Base-by-base conservation (phyloP, 208 protist species). In the Acanthamoeba lenticulata region DNA sequence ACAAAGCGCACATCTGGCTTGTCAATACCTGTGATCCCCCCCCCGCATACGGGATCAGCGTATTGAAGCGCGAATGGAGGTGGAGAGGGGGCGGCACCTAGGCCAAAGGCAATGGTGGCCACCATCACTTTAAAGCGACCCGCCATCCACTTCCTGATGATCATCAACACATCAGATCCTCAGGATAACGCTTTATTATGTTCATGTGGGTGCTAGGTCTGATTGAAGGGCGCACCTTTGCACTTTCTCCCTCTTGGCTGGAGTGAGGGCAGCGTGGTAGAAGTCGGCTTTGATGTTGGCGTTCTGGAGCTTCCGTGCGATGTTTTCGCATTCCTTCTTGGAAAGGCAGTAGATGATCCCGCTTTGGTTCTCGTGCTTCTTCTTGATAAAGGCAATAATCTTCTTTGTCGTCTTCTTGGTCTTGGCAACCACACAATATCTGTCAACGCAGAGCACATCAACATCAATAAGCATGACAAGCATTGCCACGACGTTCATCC, bases 1-100 rank as follows among this genome's bases (percentile, higher is more conserved):
- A 99, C 98, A 95, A 97, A 98, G 52, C 99, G 98, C 57, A 99
- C 99, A 93, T 99, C 98, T 0, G 97, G 89, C 96, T 99, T 99
- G 95, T 99, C 98, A 74, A 99, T 99, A 13, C 97, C 91, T 60
- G 11, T n/a, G n/a, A n/a, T n/a, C n/a, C n/a, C n/a, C n/a, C n/a
- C n/a, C n/a, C n/a, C n/a, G n/a, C n/a, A n/a, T n/a, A n/a, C n/a
- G n/a, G n/a, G n/a, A n/a, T n/a, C n/a, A n/a, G n/a, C n/a, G n/a
- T n/a, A n/a, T n/a, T n/a, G n/a, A n/a, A n/a, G n/a, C n/a, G n/a
- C n/a, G n/a, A n/a, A n/a, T n/a, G n/a, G n/a, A n/a, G n/a, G 85
- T 29, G 34, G 45, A 27, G n/a, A 60, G 52, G 11, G 15, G 21
- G 11, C 15, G 15, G 52, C 24, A 81, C 69, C 86, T 5, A 92